Evolutionary conservation across 768 basidiomycete species (phyloP), one percentile per base, ranked within the genome.

Genomic region (Suillus spraguei): DNA sequence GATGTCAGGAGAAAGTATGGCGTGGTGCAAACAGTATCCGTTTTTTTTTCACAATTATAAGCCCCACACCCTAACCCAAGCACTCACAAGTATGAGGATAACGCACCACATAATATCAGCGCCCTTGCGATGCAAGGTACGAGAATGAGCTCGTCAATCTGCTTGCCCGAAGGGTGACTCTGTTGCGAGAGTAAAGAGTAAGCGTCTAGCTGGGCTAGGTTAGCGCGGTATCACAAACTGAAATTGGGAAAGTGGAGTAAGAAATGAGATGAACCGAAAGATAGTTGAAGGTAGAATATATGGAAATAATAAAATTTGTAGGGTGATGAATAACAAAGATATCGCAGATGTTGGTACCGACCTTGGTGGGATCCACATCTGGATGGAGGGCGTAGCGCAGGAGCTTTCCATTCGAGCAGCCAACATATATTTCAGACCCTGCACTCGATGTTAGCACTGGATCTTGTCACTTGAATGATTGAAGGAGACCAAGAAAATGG

Each of bases 341-440:
- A 17, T 32, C 28, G 24, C 14, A 60, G 7, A 35, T 14, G 5
- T 20, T 33, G 38, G 8, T 59, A 72, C 81, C 62, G 64, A 85
- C 86, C 69, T 81, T 78, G 67, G 76, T 79, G 28, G 82, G 75
- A 65, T 82, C 80, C 0, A 66, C 59, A 67, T 85, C 86, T 3
- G 81, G 82, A 68, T 89, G 89, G 24, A 92, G 79, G 1, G 89
- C 82, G 71, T 90, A 96, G 49, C 94, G 88, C 41, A 95, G 77
- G 9, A 97, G 81, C 67, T 93, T 87, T 24, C 95, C 94, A 64
- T 95, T 93, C 24, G 88, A 86, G 65, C 90, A 91, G 14, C 94
- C 95, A 14, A 94, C 84, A 67, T 95, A 96, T 32, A 97, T 84
- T 70, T 97, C 95, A 47, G 88, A 87, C 38, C 89, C 92, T 93